Evolutionary conservation across 352 stramenopile genomes (phyloP), one percentile per base, ranked within the genome.

Genomic region (Thalassiosira livingstoniorum): DNA sequence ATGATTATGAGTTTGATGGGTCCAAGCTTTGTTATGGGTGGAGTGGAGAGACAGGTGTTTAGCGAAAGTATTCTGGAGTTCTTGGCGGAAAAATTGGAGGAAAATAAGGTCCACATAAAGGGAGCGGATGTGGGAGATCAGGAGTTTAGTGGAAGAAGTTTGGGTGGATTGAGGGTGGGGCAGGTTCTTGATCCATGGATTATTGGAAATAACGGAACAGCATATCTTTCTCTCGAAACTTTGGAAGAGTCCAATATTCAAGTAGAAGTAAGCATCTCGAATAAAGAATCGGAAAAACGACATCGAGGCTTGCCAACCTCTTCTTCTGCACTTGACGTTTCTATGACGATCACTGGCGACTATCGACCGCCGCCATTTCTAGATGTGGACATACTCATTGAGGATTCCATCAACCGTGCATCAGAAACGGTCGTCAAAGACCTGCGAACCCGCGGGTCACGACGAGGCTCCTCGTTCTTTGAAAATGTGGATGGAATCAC

Each of bases 1-100:
- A 61, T 72, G 45, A 72, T 72, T 45, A 72, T 72, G 64, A 42
- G 18, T 31, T 37, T 72, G 39, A 32, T 72, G 29, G 64, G 64
- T 3, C 11, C 27, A 21, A 18, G 18, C 34, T 25, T 31, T 1
- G 39, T 21, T 3, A 45, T 72, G 29, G n/a, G 13, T 23, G 25
- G 4, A 11, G 21, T 42, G 2, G 64, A 61, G 29, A 11, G 29
- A n/a, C 31, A 21, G 13, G 45, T 72, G 2, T 57, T 72, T 10
- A 37, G 25, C 4, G 64, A 60, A 23, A 35, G 25, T 4, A 54
- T 72, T 1, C 32, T 62, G 29, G 25, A 10, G 2, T 62, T 72
- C 47, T 72, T 72, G 31, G 45, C 42, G 18, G 27, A 61, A 25
- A 29, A 15, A 7, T 47, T 72, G 43, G 64, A 72, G 47, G 64